A percentile compares a stretch with the other conserved stretches of the same genome.
Evolutionary conservation across 2,329 filamentous ascomycete species (phyloP).

Genomic region (Exophiala sp.): DNA sequence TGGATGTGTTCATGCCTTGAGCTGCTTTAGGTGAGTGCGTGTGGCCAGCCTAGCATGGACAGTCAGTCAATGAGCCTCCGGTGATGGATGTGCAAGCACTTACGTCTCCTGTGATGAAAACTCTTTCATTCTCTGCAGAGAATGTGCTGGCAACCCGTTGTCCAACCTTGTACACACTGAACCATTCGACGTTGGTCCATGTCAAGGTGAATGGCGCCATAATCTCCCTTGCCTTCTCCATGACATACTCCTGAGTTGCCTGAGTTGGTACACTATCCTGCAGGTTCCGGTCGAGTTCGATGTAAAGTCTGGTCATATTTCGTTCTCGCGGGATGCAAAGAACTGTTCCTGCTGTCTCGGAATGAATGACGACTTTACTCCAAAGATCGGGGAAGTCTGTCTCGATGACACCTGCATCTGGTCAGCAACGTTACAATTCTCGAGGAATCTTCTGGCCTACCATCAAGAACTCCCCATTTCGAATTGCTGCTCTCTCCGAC

Average conservation of each 20-base stretch:
- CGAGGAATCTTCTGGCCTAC: constrained; percentile 41
- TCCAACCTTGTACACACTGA: constrained; percentile 50
- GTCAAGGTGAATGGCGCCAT: constrained; percentile 45
- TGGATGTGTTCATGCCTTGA: constrained; percentile 68
- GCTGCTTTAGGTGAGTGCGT: constrained; percentile 58
- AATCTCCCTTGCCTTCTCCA: constrained; percentile 49
- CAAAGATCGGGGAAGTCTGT: constrained; percentile 73
- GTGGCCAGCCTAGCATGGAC: constrained; percentile 16
- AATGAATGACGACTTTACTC: constrained; percentile 69
- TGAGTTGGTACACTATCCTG: constrained; percentile 11
- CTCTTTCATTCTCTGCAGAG: constrained; percentile 37
- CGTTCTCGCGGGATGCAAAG: constrained; percentile 71
- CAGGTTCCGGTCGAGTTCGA: constrained; percentile 39
- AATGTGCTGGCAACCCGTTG: constrained; percentile 48
- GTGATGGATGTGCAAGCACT: constrained; percentile 6
- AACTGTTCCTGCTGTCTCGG: constrained; percentile 64
- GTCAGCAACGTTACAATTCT: background rate
- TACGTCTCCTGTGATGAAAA: constrained; percentile 51
- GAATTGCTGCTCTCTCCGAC: constrained; percentile 52
- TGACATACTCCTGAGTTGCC: constrained; percentile 64
- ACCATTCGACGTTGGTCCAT: constrained; percentile 50
- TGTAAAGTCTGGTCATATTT: constrained; percentile 64
- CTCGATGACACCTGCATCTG: constrained; percentile 44
- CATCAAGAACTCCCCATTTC: constrained; percentile 70
- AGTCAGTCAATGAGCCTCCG: background rate